Evolutionary conservation across 2,329 filamentous ascomycete genomes (phyloP).

Genomic region (Penicillium expansum): DNA sequence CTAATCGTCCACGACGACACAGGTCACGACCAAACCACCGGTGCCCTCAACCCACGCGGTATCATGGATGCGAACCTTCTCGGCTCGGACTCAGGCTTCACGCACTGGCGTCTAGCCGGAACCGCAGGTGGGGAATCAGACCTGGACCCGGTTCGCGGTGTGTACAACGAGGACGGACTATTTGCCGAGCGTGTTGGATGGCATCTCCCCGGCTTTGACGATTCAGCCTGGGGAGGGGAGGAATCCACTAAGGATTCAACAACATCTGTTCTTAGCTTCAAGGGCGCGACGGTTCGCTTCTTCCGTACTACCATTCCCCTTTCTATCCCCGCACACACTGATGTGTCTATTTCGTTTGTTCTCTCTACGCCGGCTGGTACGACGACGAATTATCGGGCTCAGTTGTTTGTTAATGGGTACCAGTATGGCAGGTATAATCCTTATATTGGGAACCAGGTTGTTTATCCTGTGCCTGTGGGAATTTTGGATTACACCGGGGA

Average conservation of each 20-base stretch:
- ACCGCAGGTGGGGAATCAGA: constrained; percentile 53
- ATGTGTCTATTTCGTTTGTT: constrained; percentile 57
- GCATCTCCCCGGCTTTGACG: constrained; percentile 58
- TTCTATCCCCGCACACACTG: constrained; percentile 50
- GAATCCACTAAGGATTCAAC: constrained; percentile 7
- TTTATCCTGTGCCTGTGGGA: constrained; percentile 60
- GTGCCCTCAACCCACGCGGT: constrained; percentile 31
- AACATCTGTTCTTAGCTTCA: constrained; percentile 42
- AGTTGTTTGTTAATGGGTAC: constrained; percentile 64
- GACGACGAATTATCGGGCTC: constrained; percentile 48
- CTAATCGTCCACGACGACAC: constrained; percentile 60
- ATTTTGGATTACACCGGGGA: constrained; percentile 57
- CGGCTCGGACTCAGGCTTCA: constrained; percentile 50
- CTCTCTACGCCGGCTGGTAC: constrained; percentile 46
- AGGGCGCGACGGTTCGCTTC: constrained; percentile 53
- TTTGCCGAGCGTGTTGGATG: constrained; percentile 58
- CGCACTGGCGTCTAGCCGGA: constrained; percentile 58
- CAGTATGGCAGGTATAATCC: constrained; percentile 62
- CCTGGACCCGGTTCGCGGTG: constrained; percentile 56
- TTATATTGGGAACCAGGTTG: constrained; percentile 59
- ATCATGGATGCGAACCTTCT: constrained; percentile 49
- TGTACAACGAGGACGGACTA: constrained; percentile 58
- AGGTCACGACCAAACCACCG: constrained; percentile 31
- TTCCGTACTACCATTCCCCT: constrained; percentile 56
- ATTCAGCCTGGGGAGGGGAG: constrained; percentile 46